These are phyloP conservation scores for Cladosporium sp. DNA, from an alignment of 2,329 filamentous ascomycete species.

Conservation along the genomic window DNA sequence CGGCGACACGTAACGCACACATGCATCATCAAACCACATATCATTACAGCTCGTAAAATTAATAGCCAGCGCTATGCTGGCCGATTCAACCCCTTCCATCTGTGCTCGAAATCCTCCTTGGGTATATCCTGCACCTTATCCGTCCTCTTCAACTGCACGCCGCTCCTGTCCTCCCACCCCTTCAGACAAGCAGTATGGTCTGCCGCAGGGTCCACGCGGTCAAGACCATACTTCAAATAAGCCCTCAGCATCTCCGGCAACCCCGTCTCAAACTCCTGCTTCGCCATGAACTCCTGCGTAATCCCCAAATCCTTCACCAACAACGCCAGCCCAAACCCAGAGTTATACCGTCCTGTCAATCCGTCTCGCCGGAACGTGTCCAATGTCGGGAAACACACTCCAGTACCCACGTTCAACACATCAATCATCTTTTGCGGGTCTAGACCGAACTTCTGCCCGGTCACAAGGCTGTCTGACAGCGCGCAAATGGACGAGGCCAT, in stretches of 20 bases:
- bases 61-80: neutral
- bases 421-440: conserved; percentile 45
- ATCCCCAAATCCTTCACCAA: conserved; percentile 43
- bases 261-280: conserved; percentile 37
- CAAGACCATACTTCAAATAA: conserved; percentile 39
- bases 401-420: conserved; percentile 46
- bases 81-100: conserved; percentile 32
- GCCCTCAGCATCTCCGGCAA: conserved; percentile 35
- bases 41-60: conserved; percentile 1
- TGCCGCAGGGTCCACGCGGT: conserved; percentile 36
- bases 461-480: conserved; percentile 36
- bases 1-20: neutral
- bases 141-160: conserved; percentile 37
- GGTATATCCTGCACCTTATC: conserved; percentile 31
- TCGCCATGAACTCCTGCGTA: conserved; percentile 40
- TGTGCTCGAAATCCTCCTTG: conserved; percentile 33
- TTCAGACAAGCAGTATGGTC: conserved; percentile 41
- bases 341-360: conserved; percentile 35
- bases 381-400: conserved; percentile 42
- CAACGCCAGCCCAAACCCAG: conserved; percentile 40
- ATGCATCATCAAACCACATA: neutral
- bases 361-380: conserved; percentile 34
- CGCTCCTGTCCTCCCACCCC: conserved; percentile 42
- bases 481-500: conserved; percentile 40
- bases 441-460: conserved; percentile 41